Conservation (phyloP, 2,329 filamentous ascomycete species). For the Botrytis sinoallii region DNA sequence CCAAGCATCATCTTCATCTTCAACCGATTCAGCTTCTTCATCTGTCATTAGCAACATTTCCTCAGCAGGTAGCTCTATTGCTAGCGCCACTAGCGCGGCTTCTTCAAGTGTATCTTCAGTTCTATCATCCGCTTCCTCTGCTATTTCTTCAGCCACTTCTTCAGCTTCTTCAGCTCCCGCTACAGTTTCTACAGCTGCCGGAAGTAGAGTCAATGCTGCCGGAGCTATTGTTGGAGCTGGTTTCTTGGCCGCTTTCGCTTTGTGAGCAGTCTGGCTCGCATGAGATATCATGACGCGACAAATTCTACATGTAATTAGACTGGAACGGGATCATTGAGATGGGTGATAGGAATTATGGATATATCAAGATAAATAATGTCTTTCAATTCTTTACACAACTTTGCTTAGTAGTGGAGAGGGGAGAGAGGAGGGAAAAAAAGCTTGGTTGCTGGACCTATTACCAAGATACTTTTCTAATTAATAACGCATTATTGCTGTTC, state of each 20-base stretch:
- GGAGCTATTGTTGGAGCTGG: slow-evolving; percentile 25
- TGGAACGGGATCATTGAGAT: background rate
- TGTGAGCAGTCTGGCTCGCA: slow-evolving; percentile 19
- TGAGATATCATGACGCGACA: background rate
- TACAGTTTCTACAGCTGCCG: slow-evolving; percentile 14
- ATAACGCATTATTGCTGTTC: background rate
- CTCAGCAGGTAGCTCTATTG: slow-evolving; percentile 8
- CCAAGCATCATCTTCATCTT: slow-evolving; percentile 17
- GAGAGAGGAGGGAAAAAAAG: background rate
- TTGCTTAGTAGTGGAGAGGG: background rate
- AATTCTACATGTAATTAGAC: background rate
- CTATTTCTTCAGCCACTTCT: background rate
- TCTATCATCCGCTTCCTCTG: background rate
- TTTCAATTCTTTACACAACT: slow-evolving; percentile 2
- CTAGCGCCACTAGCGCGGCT: background rate
- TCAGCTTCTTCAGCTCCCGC: slow-evolving; percentile 14
- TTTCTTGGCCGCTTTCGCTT: slow-evolving; percentile 27
- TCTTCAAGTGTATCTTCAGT: background rate
- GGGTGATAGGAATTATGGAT: background rate
- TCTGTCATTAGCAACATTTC: background rate
- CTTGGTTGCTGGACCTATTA: background rate
- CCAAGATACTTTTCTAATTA: background rate
- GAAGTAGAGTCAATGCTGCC: slow-evolving; percentile 10
- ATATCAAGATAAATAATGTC: background rate
- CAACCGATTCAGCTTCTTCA: background rate